phyloP scores from a whole-genome alignment of 148 eudicot species.

The Vaccinium corymbosum region DNA sequence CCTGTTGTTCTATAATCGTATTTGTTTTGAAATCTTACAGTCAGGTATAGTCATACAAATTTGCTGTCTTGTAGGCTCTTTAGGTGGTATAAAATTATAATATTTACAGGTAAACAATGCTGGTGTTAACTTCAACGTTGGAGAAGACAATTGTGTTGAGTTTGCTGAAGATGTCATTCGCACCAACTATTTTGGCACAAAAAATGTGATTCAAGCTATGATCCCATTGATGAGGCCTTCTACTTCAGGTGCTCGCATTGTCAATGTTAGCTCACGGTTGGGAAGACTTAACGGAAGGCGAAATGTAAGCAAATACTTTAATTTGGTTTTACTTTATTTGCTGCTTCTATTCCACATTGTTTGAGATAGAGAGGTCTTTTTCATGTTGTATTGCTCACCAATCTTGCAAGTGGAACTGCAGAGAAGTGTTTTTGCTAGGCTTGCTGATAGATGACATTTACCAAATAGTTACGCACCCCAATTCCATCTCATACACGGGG shows the following conservation, averaged over 20 bases:
- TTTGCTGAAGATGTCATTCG: conserved; percentile 68
- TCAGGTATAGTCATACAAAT: neutral
- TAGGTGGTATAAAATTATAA: neutral
- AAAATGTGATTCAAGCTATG: conserved; percentile 67
- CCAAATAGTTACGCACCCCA: neutral
- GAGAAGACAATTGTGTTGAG: conserved; percentile 69
- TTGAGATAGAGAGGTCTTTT: neutral
- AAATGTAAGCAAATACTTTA: conserved; percentile 51
- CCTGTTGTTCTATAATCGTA: neutral
- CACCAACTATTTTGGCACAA: conserved; percentile 85
- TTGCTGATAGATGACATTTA: neutral
- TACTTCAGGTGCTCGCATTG: conserved; percentile 72
- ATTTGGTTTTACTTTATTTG: conserved; percentile 2
- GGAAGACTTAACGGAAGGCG: conserved; percentile 83
- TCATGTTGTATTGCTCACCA: neutral
- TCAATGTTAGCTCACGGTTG: conserved; percentile 78
- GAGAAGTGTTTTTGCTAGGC: neutral
- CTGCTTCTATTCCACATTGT: neutral
- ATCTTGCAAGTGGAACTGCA: neutral
- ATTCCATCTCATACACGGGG: neutral
- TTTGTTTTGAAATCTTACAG: neutral
- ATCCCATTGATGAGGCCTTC: conserved; percentile 85
- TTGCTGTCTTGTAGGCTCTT: neutral
- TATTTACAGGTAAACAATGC: conserved; percentile 86
- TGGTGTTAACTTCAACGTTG: conserved; percentile 71